phyloP scores from a whole-genome alignment of 192 early-diverging fungal species.

The Rhizophlyctis rosea region DNA sequence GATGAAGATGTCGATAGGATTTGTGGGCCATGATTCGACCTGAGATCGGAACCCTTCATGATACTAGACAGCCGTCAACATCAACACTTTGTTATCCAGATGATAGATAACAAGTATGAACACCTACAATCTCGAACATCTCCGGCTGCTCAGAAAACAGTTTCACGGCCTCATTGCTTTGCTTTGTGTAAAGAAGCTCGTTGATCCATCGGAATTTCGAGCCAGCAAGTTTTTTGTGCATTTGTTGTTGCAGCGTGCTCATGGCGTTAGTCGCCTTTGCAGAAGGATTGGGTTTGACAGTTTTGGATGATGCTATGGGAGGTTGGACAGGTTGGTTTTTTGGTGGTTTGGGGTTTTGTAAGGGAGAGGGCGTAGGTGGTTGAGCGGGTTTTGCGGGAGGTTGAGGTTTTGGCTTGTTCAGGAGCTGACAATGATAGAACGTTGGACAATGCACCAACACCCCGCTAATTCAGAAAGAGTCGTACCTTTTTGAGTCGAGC shows the following conservation, averaged over 20 bases:
- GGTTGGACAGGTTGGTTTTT: not conserved
- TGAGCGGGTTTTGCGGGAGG: not conserved
- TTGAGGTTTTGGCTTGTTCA: not conserved
- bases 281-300: not conserved
- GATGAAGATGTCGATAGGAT: slow-evolving; percentile 88
- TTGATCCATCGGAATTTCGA: slow-evolving; percentile 77
- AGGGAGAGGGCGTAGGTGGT: not conserved
- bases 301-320: not conserved
- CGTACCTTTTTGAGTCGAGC: not conserved
- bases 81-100: too few relatives aligned
- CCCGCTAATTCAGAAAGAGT: too few relatives aligned
- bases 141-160: slow-evolving; percentile 81
- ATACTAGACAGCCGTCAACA: slow-evolving; percentile 53
- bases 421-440: not conserved
- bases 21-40: slow-evolving; percentile 88
- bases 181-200: slow-evolving; percentile 90
- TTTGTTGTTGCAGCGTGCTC: slow-evolving; percentile 52
- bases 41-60: slow-evolving; percentile 91
- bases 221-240: slow-evolving; percentile 67
- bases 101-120: too few relatives aligned
- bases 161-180: slow-evolving; percentile 66
- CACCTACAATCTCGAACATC: slow-evolving; percentile 78
- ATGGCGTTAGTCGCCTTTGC: not conserved
- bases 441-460: not conserved
- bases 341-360: not conserved